Percentiles rank a stretch among this genome's conserved stretches.
Evolutionary conservation across 495 filamentous ascomycete genomes (phyloP).

Genomic region (Neurospora sp.): DNA sequence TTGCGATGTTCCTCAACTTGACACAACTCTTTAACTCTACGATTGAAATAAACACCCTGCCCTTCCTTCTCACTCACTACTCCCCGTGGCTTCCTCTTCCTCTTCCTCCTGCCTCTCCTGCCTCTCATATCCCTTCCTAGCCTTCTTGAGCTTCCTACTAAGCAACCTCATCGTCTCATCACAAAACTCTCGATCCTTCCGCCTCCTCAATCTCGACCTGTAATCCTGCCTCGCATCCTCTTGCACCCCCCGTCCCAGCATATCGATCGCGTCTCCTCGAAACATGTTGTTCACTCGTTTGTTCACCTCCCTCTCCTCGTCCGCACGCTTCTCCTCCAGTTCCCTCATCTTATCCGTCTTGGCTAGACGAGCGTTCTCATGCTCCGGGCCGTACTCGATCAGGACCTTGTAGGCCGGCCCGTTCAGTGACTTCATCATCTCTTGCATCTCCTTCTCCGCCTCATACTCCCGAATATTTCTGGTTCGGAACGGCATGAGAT

Average conservation of each 20-base stretch:
- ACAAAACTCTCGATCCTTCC: neutral
- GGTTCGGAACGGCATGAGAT: neutral
- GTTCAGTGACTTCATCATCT: neutral
- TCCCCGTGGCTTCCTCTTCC: neutral
- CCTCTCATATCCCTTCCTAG: neutral
- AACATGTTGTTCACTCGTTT: neutral
- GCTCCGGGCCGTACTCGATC: neutral
- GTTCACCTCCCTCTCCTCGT: neutral
- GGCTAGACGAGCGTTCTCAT: neutral
- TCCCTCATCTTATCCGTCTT: neutral
- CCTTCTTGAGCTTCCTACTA: neutral
- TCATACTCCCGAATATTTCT: neutral
- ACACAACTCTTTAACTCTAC: neutral
- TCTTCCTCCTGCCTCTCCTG: neutral
- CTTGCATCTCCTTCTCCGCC: neutral
- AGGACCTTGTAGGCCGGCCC: neutral
- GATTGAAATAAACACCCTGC: too few species aligned
- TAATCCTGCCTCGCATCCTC: neutral
- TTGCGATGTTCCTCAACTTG: neutral
- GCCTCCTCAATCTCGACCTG: neutral
- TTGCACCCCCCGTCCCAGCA: neutral
- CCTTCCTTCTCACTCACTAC: neutral
- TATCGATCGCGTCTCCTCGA: too few species aligned
- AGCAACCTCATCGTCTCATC: neutral
- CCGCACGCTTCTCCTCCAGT: neutral